Percentiles rank a stretch among this genome's conserved stretches.
These are phyloP conservation scores for Eleusine coracana DNA, from an alignment of 176 grass and related monocot species.

Conservation along the genomic window DNA sequence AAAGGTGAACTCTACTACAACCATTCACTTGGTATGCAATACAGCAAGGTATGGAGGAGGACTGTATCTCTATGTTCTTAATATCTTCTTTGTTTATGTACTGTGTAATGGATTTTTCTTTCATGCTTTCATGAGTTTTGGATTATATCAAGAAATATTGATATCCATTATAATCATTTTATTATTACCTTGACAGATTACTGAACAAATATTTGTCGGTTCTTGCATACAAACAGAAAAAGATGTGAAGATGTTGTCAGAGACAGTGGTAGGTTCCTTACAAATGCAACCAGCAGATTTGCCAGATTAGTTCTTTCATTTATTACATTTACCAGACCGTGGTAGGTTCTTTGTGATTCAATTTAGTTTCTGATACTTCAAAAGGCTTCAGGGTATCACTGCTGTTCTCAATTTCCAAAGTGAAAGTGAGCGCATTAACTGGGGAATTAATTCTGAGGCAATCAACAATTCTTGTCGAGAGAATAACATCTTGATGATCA, in stretches of 20 bases:
- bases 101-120: background rate
- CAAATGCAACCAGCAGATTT: background rate
- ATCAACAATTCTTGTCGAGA: slow-evolving; percentile 77
- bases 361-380: slow-evolving; percentile 52
- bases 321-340: slow-evolving; percentile 19
- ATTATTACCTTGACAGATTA: slow-evolving; percentile 61
- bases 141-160: slow-evolving; percentile 5
- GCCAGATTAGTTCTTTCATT: background rate
- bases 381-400: slow-evolving; percentile 90
- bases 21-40: slow-evolving; percentile 96
- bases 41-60: slow-evolving; percentile 65
- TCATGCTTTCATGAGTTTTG: slow-evolving; percentile 15
- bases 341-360: background rate
- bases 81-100: background rate
- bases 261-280: slow-evolving; percentile 66
- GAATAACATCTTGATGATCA: slow-evolving; percentile 89
- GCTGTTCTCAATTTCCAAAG: slow-evolving; percentile 96
- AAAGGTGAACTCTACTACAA: slow-evolving; percentile 98
- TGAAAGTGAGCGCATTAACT: slow-evolving; percentile 86
- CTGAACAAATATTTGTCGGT: slow-evolving; percentile 94
- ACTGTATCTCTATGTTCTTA: background rate
- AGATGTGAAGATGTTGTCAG: slow-evolving; percentile 86
- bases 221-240: slow-evolving; percentile 96
- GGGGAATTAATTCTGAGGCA: slow-evolving; percentile 89
- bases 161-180: background rate